Evolutionary conservation across 1,139 yeast species (phyloP).

Genomic region (Insectozyma bohioensis): DNA sequence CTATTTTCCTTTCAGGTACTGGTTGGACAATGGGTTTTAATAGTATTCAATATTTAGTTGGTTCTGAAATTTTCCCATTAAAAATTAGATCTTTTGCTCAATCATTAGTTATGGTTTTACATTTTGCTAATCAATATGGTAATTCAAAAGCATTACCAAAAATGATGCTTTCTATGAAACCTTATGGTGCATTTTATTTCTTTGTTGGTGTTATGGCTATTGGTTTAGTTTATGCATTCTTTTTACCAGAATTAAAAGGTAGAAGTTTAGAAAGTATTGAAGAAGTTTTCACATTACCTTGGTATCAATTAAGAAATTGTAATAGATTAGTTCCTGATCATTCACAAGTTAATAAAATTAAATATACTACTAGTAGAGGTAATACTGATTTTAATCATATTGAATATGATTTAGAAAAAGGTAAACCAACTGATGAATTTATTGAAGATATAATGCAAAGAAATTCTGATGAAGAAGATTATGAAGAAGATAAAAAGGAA

Average conservation of each 20-base stretch:
- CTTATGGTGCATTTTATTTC: conserved; percentile 56
- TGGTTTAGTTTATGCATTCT: conserved; percentile 49
- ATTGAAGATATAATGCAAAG: conserved; percentile 13
- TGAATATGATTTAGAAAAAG: conserved; percentile 18
- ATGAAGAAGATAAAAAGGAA: too few relatives aligned
- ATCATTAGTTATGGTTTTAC: conserved; percentile 55
- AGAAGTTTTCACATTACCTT: conserved; percentile 56
- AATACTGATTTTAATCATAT: conserved; percentile 23
- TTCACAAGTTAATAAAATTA: conserved; percentile 42
- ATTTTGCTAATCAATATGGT: conserved; percentile 60
- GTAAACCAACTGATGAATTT: conserved; percentile 15
- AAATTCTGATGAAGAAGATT: too few relatives aligned
- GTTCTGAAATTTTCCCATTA: conserved; percentile 60
- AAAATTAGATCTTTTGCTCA: conserved; percentile 55
- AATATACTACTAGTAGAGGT: conserved; percentile 18
- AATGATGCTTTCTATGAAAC: conserved; percentile 48
- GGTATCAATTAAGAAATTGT: conserved; percentile 57
- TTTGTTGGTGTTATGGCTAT: conserved; percentile 45
- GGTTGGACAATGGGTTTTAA: conserved; percentile 70
- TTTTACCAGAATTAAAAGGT: conserved; percentile 54
- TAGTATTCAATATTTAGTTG: conserved; percentile 56
- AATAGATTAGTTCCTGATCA: conserved; percentile 52
- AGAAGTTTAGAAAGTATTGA: conserved; percentile 58
- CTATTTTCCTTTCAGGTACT: conserved; percentile 51
- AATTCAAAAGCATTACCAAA: conserved; percentile 58